phyloP scores from a whole-genome alignment of 306 rosid species.

The Rubus parviflorus region DNA sequence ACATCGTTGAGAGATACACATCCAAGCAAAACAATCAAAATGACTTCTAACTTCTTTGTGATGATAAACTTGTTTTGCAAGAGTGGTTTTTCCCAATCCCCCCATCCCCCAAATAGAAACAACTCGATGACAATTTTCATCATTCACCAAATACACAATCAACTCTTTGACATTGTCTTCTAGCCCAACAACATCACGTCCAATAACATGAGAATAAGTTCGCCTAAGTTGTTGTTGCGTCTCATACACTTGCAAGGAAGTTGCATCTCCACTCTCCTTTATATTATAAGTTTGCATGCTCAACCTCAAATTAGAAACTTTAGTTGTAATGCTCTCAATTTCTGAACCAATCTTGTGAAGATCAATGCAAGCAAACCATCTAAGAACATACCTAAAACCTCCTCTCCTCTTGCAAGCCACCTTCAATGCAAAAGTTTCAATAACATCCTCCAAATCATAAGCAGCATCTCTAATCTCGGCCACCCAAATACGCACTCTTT shows the following conservation, averaged over 20 bases:
- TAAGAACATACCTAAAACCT: too few relatives aligned
- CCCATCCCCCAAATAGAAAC: constrained; percentile 21
- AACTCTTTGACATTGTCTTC: neutral
- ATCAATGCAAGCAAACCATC: too few relatives aligned
- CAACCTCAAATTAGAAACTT: constrained; percentile 35
- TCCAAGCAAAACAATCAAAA: constrained; percentile 12
- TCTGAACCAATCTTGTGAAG: constrained; percentile 27
- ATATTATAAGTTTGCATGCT: constrained; percentile 15
- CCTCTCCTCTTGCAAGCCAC: neutral
- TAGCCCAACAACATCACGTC: neutral
- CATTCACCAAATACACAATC: neutral
- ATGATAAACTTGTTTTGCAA: constrained; percentile 14
- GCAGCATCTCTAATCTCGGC: constrained; percentile 31
- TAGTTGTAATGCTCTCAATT: constrained; percentile 26
- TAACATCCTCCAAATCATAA: constrained; percentile 16
- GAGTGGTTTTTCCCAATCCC: constrained; percentile 21
- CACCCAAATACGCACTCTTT: neutral
- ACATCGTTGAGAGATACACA: constrained; percentile 11
- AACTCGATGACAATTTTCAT: neutral
- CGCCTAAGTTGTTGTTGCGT: constrained; percentile 32
- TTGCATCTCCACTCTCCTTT: constrained; percentile 22
- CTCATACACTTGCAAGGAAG: too few relatives aligned
- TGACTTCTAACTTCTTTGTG: neutral
- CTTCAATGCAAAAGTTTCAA: constrained; percentile 7
- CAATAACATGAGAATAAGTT: constrained; percentile 1